Evolutionary conservation across 164 flowering plant species (phyloP).

Genomic region (Liquidambar formosana): DNA sequence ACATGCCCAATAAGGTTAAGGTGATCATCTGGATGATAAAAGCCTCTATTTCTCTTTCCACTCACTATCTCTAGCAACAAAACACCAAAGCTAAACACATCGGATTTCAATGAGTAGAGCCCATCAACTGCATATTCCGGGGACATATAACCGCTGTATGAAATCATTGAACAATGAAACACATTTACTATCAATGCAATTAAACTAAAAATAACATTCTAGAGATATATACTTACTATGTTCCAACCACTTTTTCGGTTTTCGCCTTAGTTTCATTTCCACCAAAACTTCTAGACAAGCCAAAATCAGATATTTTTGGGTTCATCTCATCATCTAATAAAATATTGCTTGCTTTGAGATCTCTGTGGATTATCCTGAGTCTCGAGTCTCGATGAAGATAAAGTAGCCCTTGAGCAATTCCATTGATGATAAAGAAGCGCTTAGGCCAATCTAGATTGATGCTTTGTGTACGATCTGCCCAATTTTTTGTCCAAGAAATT

Average conservation of each 20-base stretch:
- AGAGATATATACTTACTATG: conserved; percentile 12
- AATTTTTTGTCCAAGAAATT: no score
- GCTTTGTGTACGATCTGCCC: no score
- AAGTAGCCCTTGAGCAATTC: no score
- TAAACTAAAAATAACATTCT: background rate
- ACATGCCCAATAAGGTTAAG: conserved; percentile 10
- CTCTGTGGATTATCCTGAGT: no score
- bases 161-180: background rate
- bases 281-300: conserved; percentile 2
- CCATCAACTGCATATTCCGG: conserved; percentile 29
- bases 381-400: no score
- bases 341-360: no score
- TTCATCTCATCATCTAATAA: no score
- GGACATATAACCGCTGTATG: conserved; percentile 24
- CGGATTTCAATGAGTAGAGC: conserved; percentile 23
- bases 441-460: no score
- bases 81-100: conserved; percentile 23
- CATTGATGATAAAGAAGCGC: no score
- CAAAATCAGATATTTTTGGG: no score
- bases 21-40: conserved; percentile 3
- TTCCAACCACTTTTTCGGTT: conserved; percentile 16
- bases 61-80: conserved; percentile 16
- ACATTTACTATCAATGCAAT: background rate
- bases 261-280: conserved; percentile 11
- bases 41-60: conserved; percentile 17